Conservation (phyloP, 1,139 yeast genomes). For the Candida tetrigidarum region DNA sequence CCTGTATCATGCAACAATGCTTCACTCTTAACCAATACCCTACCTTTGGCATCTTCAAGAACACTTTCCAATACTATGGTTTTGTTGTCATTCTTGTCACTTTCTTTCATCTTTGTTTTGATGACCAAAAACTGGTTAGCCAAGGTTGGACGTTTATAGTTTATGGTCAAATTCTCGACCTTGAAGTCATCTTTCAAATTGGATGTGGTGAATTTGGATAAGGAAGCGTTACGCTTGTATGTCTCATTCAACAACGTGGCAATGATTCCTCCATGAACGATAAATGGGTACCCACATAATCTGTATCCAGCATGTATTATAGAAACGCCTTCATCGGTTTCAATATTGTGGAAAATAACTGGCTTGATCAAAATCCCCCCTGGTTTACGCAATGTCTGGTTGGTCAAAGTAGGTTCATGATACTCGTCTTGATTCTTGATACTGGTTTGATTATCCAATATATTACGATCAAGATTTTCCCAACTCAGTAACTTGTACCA, state of each 20-base stretch:
- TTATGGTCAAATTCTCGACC: constrained; percentile 55
- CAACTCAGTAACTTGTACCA: constrained; percentile 59
- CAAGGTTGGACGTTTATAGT: constrained; percentile 73
- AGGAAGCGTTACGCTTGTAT: constrained; percentile 60
- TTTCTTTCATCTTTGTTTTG: constrained; percentile 47
- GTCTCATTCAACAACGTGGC: constrained; percentile 84
- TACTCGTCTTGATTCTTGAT: constrained; percentile 38
- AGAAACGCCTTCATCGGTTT: constrained; percentile 63
- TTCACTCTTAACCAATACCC: constrained; percentile 38
- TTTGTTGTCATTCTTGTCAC: constrained; percentile 25
- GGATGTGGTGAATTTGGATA: constrained; percentile 34
- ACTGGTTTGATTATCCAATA: constrained; percentile 31
- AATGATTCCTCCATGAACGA: constrained; percentile 88
- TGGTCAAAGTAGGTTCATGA: constrained; percentile 28
- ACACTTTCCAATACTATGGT: constrained; percentile 33
- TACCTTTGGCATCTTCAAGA: constrained; percentile 40
- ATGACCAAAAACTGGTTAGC: constrained; percentile 81
- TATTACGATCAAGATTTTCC: constrained; percentile 58
- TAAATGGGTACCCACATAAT: constrained; percentile 84
- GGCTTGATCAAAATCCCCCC: constrained; percentile 85
- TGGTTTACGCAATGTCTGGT: constrained; percentile 51
- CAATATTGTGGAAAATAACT: constrained; percentile 62
- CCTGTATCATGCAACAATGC: constrained; percentile 47
- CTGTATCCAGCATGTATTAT: constrained; percentile 79
- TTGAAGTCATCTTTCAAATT: constrained; percentile 45